Percentiles rank a stretch among this genome's conserved stretches.
These are phyloP conservation scores for Cercophora sp. DNA, from an alignment of 495 filamentous ascomycete species.

Conservation along the genomic window DNA sequence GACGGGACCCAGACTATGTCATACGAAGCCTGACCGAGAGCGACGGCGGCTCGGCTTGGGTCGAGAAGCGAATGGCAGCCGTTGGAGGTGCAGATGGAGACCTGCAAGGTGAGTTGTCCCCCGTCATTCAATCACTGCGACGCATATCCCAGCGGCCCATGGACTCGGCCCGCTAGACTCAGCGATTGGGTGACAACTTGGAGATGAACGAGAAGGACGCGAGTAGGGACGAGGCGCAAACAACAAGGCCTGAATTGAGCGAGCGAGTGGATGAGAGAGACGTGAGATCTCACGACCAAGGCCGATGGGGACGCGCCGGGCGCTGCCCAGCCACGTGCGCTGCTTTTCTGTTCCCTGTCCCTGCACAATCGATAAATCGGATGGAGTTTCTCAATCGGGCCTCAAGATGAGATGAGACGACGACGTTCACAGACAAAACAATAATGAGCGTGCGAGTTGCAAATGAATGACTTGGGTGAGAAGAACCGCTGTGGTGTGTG, in stretches of 20 bases:
- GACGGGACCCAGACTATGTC: slow-evolving; percentile 14
- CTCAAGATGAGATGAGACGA: slow-evolving; percentile 1
- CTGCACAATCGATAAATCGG: not conserved
- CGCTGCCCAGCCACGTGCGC: slow-evolving; percentile 10
- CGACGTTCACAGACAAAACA: not conserved
- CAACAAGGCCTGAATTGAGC: not conserved
- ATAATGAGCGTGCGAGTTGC: too few relatives aligned
- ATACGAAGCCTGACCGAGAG: slow-evolving; percentile 18
- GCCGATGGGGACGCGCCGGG: slow-evolving; percentile 7
- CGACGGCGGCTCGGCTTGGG: slow-evolving; percentile 9
- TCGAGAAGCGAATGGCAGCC: slow-evolving; percentile 31
- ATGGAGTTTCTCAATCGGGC: not conserved
- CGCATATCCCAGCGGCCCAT: slow-evolving; percentile 3
- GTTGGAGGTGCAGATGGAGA: slow-evolving; percentile 40
- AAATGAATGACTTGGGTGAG: slow-evolving; percentile 10
- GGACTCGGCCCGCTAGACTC: not conserved
- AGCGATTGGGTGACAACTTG: slow-evolving; percentile 1
- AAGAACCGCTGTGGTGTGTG: too few relatives aligned
- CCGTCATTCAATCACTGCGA: slow-evolving; percentile 25
- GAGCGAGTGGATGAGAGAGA: slow-evolving; percentile 5
- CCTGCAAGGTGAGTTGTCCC: slow-evolving; percentile 50
- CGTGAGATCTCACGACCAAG: slow-evolving; percentile 1
- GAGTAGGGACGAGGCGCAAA: not conserved
- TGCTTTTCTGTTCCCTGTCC: slow-evolving; percentile 6
- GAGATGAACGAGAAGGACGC: not conserved